Evolutionary conservation across 768 basidiomycete genomes (phyloP), one percentile per base, ranked within the genome.

Genomic region (Russula sp.): DNA sequence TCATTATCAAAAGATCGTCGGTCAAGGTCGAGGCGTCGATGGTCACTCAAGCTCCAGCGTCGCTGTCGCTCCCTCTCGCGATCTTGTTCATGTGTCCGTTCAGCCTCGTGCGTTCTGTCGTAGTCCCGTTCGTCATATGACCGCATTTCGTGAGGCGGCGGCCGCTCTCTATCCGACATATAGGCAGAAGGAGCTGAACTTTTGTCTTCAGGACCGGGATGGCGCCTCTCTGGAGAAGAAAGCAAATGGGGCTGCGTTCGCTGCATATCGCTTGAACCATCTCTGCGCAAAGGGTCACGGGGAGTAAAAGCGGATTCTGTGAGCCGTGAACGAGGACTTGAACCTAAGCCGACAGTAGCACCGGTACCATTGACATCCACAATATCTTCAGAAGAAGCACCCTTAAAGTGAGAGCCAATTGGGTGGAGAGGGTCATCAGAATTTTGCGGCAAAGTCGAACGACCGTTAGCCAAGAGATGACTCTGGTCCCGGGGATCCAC

Each of bases 1-100:
- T 56, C 45, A 64, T 76, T 67, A 66, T 75, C 63, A 69, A 72
- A 68, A 70, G 74, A 59, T 71, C 76, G 64, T 75, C 78, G 48
- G 63, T 75, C 78, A 63, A 73, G 76, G 20, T 73, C 75, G 68
- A 69, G 73, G 50, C 73, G 73, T 62, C 69, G 70, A 47, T 73
- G 72, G 35, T 63, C 61, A 54, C 51, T 62, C 45, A 62, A 54
- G 25, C 76, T 76, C 43, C 74, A 69, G 29, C 76, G 74, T 53
- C 74, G 75, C 50, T 76, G 72, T 59, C 73, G 72, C 55, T 42
- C 51, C 25, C 60, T 56, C 36, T 61, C 64, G 42, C 60, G 60
- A 18, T 65, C 49, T 56, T 56, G 55, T 45, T 57, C 60, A 57
- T 38, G 25, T 14, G 25, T 38, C 13, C 57, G 49, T 22, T 64